Conservation (phyloP, 441 rosid species). For the Biscutella laevigata region DNA sequence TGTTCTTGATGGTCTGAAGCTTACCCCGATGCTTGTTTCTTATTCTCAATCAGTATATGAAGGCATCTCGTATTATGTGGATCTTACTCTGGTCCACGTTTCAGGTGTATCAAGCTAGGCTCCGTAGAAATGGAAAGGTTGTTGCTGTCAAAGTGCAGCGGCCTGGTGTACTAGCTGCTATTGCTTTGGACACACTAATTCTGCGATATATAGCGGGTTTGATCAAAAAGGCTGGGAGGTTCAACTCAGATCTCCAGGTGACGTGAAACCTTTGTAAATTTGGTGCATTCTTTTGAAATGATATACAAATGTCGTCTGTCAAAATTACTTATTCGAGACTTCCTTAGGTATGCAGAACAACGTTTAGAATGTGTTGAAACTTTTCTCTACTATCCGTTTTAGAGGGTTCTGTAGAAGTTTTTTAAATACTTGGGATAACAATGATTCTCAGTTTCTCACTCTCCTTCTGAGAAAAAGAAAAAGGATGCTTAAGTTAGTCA, state of each 20-base stretch:
- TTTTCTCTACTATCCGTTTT: conserved; percentile 1
- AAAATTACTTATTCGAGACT: conserved; percentile 3
- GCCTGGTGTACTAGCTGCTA: conserved; percentile 92
- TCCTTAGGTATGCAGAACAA: neutral
- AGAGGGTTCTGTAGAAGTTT: neutral
- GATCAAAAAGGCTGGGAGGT: conserved; percentile 54
- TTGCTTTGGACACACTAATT: conserved; percentile 77
- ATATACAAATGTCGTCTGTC: neutral
- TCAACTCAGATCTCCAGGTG: conserved; percentile 85
- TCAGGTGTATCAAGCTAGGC: conserved; percentile 92
- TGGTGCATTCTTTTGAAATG: conserved; percentile 3
- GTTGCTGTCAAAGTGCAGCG: conserved; percentile 93
- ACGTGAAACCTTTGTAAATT: neutral
- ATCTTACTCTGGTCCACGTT: conserved; percentile 7
- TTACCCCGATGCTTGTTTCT: conserved; percentile 3
- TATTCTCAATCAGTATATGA: neutral
- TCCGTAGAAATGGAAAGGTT: conserved; percentile 44
- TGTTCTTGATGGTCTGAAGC: conserved; percentile 8
- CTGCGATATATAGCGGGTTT: conserved; percentile 66
- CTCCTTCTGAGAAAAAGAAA: neutral
- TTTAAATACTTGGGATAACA: neutral
- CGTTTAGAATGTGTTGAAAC: neutral
- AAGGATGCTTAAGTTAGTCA: neutral
- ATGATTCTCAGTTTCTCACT: neutral
- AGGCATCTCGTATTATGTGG: neutral